Evolutionary conservation across 768 basidiomycete species (phyloP).

Genomic region (Artomyces pyxidatus): DNA sequence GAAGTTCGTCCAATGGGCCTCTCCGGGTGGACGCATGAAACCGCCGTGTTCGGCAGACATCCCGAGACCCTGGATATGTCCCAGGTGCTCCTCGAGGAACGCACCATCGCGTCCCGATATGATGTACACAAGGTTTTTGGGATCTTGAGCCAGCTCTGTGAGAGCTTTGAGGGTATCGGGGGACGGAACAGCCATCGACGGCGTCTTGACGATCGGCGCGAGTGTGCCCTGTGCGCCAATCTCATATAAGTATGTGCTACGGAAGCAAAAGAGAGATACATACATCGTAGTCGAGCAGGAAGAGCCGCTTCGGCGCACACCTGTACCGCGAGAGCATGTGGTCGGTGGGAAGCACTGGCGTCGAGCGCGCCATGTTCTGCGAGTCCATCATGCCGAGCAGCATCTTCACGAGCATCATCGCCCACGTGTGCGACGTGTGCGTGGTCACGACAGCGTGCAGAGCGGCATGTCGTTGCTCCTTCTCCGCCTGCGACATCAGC

Average conservation of each 20-base stretch:
- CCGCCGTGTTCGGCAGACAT: conserved; percentile 96
- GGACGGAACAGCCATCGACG: conserved; percentile 80
- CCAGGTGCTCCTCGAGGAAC: conserved; percentile 89
- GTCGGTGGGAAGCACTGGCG: conserved; percentile 67
- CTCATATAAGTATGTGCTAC: neutral
- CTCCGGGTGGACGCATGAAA: conserved; percentile 73
- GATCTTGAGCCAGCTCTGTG: conserved; percentile 62
- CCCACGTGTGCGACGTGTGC: conserved; percentile 95
- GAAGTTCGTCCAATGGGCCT: conserved; percentile 71
- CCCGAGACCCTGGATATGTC: conserved; percentile 73
- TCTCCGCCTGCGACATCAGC: conserved; percentile 72
- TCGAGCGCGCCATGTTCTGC: conserved; percentile 73
- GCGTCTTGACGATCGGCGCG: conserved; percentile 92
- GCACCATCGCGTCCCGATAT: conserved; percentile 92
- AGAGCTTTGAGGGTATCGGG: conserved; percentile 68
- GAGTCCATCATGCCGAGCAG: conserved; percentile 74
- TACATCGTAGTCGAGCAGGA: conserved; percentile 96
- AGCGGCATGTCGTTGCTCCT: conserved; percentile 60
- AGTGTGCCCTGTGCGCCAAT: conserved; percentile 67
- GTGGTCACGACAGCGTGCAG: conserved; percentile 82
- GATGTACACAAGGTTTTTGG: conserved; percentile 90
- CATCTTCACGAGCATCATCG: conserved; percentile 81
- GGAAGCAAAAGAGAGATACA: conserved; percentile 22
- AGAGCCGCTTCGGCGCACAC: conserved; percentile 70
- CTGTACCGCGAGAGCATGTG: conserved; percentile 55